Base-by-base conservation (phyloP, 768 basidiomycete species). In the Leccinum uliginosum region DNA sequence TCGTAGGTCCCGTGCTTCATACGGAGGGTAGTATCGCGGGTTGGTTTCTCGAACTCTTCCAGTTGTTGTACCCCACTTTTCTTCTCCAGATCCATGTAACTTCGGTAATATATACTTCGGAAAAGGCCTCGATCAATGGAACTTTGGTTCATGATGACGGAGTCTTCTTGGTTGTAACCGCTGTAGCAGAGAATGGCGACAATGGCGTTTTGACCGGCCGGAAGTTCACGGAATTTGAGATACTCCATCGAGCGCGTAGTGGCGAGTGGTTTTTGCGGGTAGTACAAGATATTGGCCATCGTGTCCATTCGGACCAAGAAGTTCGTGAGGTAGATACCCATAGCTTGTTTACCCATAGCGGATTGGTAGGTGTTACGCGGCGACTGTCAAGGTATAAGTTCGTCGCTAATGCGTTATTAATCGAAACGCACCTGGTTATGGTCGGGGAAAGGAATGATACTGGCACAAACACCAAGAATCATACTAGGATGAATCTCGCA, bases 331-430 rank as follows among this genome's bases (percentile, higher is more conserved):
- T 91, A 97, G 62, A 98, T 93, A 51, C 97, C 96, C 96, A 99
- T 99, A 11, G 96, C 96, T 84, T 99, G 96, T 77, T 99, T 99
- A 65, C 97, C 97, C 96, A 99, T 99, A 52, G 96, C 96, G 46
- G 96, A 98, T 76, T 99, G 96, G 69, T 99, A 99, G 4, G 96
- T 99, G 70, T 99, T 99, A 85, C 96, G 97, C 62, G 96, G 96
- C 57, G 96, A 99, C 92, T 98, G 61, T 10, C 30, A 53, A 29
- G 56, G 19, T 64, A 55, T 59, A 48, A 59, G 40, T 17, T 15
- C n/a, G 35, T 32, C 7, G 34, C 34, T 38, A 29, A 40, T 46
- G 49, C 4, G 48, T 50, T 47, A 12, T 24, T 4, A 35, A 59
- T 51, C 30, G 27, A 27, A 44, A 74, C 85, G 59, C 69, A 92